phyloP scores from a whole-genome alignment of 1,139 yeast species.

The Hemisphaericaspora lyxosophila region DNA sequence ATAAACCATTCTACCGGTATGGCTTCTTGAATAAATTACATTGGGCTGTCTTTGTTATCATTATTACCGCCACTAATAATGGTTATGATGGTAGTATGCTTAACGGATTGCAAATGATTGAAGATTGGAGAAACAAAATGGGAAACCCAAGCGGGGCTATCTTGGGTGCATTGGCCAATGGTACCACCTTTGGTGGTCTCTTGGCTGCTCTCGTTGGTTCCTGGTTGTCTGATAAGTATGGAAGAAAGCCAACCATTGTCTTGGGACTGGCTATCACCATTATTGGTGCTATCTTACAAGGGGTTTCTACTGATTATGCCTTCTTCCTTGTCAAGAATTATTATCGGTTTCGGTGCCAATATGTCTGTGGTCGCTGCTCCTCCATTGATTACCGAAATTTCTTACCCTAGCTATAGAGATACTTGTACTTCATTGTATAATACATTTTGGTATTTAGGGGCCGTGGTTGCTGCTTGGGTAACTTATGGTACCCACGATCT shows the following conservation, averaged over 20 bases:
- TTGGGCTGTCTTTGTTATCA: slow-evolving; percentile 34
- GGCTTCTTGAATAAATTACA: slow-evolving; percentile 38
- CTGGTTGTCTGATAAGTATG: slow-evolving; percentile 26
- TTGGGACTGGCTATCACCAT: slow-evolving; percentile 27
- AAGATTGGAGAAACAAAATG: slow-evolving; percentile 34
- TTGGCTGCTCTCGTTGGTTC: slow-evolving; percentile 21
- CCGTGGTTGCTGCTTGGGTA: slow-evolving; percentile 55
- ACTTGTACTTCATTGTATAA: slow-evolving; percentile 46
- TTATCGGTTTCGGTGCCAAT: slow-evolving; percentile 44
- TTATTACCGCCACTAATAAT: slow-evolving; percentile 46
- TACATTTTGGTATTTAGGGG: slow-evolving; percentile 53
- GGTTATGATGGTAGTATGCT: slow-evolving; percentile 55
- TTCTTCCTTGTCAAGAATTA: slow-evolving; percentile 39
- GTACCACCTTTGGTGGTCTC: slow-evolving; percentile 24
- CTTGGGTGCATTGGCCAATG: slow-evolving; percentile 46
- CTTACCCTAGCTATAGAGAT: slow-evolving; percentile 51
- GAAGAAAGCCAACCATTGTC: slow-evolving; percentile 32
- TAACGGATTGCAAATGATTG: slow-evolving; percentile 50
- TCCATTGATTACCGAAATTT: slow-evolving; percentile 38
- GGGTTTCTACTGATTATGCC: slow-evolving; percentile 38
- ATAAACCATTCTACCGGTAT: slow-evolving; percentile 19
- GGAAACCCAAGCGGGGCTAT: slow-evolving; percentile 41
- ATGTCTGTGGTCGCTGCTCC: slow-evolving; percentile 40
- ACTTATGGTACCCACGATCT: slow-evolving; percentile 47
- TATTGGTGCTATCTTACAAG: slow-evolving; percentile 43